A percentile compares a stretch with the other conserved stretches of the same genome.
These are phyloP conservation scores for Vitis hybrid DNA, from an alignment of 177 flowering plant species.

Conservation along the genomic window DNA sequence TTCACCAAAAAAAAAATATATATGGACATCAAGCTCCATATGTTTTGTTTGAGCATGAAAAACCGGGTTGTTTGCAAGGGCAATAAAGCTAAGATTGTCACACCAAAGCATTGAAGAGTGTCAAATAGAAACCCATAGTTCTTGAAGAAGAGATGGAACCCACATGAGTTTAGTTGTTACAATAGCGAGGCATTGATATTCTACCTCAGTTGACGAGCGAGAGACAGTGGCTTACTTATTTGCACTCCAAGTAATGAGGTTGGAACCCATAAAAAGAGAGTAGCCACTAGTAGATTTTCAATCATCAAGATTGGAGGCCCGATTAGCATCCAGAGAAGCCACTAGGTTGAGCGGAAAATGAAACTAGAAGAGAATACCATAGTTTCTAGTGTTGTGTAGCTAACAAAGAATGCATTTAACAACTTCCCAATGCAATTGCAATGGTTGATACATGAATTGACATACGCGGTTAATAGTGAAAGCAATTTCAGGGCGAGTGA, in stretches of 20 bases:
- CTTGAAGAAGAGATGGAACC: not conserved
- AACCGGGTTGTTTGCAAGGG: not conserved
- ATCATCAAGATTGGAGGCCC: conserved; percentile 9
- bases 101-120: not conserved
- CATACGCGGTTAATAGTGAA: conserved; percentile 2
- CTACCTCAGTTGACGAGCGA: not conserved
- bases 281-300: conserved; percentile 10
- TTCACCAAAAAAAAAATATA: not conserved
- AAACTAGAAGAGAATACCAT: not conserved
- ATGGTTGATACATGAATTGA: conserved; percentile 3
- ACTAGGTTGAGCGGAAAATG: not conserved
- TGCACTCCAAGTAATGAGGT: not conserved
- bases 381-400: conserved; percentile 2
- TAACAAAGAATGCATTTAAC: conserved; percentile 11
- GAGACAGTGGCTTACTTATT: not conserved
- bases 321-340: conserved; percentile 11
- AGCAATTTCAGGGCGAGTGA: not conserved
- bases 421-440: not conserved
- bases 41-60: not conserved
- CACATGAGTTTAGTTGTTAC: not conserved
- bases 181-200: not conserved
- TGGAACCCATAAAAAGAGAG: conserved; percentile 7
- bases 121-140: not conserved
- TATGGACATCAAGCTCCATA: not conserved
- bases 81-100: not conserved